Conservation (phyloP, 192 early-diverging fungal species). For the Bifiguratus adelaidae region DNA sequence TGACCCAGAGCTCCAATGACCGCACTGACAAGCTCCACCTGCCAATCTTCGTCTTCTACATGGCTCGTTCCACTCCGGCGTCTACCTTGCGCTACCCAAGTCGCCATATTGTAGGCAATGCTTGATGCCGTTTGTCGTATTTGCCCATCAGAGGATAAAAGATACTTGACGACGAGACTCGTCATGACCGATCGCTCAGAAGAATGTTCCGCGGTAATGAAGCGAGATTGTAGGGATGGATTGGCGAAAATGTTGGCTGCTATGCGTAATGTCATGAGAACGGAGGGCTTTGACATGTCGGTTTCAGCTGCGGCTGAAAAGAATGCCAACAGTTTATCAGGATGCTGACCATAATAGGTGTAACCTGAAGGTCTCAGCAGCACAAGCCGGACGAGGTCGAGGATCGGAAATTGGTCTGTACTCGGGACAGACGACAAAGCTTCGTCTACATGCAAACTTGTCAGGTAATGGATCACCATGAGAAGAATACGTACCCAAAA, state of each 20-base stretch:
- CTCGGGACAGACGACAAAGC: constrained; percentile 19
- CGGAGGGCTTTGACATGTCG: constrained; percentile 34
- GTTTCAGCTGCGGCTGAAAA: not conserved
- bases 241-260: constrained; percentile 52
- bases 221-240: constrained; percentile 13
- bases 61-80: constrained; percentile 11
- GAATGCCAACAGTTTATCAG: not conserved
- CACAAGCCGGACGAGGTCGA: constrained; percentile 53
- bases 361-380: constrained; percentile 30
- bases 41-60: constrained; percentile 59
- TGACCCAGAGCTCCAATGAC: constrained; percentile 45
- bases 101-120: constrained; percentile 55
- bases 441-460: constrained; percentile 10
- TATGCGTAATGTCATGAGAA: constrained; percentile 49
- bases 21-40: constrained; percentile 53
- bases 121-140: constrained; percentile 55
- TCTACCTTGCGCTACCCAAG: constrained; percentile 34
- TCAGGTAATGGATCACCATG: no score
- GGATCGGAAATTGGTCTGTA: constrained; percentile 45
- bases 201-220: constrained; percentile 21
- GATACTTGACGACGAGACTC: constrained; percentile 44
- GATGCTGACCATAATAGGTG: constrained; percentile 28
- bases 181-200: constrained; percentile 42
- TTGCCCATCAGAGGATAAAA: constrained; percentile 36
- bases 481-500: no score